phyloP scores from a whole-genome alignment of 2,329 filamentous ascomycete genomes.

The Huntiella decipiens region DNA sequence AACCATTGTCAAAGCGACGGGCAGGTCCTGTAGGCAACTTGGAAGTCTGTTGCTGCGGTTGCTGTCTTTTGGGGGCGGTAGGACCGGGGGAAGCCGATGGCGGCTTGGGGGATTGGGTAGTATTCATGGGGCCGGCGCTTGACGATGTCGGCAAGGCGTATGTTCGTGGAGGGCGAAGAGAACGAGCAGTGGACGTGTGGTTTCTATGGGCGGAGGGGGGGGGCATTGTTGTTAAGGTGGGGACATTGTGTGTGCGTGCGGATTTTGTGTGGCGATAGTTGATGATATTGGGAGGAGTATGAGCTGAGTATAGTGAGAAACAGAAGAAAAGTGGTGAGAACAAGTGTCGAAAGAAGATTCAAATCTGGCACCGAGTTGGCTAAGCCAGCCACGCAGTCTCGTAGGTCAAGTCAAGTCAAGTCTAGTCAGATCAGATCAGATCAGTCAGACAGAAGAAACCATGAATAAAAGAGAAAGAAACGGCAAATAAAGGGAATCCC shows the following conservation, averaged over 20 bases:
- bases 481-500: no score
- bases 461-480: background rate
- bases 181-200: constrained; percentile 4
- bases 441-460: background rate
- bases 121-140: no score
- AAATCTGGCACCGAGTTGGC: background rate
- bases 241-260: background rate
- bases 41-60: background rate
- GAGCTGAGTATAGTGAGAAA: background rate
- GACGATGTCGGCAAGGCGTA: background rate
- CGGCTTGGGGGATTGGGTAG: no score
- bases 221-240: constrained; percentile 1
- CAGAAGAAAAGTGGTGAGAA: constrained; percentile 1
- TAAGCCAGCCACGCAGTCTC: no score
- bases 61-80: background rate
- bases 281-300: background rate
- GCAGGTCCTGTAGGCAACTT: background rate
- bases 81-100: no score
- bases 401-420: no score
- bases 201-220: constrained; percentile 6
- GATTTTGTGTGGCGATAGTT: background rate
- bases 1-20: background rate
- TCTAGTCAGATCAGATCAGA: no score
- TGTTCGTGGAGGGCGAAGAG: background rate
- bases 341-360: background rate